Evolutionary conservation across 345 rosid species (phyloP).

Genomic region (Pelargonium nanum): DNA sequence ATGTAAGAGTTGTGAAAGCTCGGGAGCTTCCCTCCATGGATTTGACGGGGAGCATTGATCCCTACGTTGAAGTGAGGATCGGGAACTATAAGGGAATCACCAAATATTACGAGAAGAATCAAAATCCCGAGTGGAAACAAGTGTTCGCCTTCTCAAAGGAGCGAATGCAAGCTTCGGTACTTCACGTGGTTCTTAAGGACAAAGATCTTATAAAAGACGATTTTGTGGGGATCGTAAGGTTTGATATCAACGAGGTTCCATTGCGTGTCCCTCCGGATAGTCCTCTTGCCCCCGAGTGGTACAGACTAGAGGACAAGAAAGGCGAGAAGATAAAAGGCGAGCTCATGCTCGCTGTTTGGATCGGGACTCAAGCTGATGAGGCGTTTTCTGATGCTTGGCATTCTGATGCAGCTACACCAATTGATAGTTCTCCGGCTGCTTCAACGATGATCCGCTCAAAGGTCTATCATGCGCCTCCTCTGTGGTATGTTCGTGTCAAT

Average conservation of each 20-base stretch:
- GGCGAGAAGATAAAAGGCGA: slow-evolving; percentile 82
- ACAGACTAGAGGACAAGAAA: slow-evolving; percentile 73
- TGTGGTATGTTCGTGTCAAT: slow-evolving; percentile 92
- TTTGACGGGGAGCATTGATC: slow-evolving; percentile 86
- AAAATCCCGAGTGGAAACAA: slow-evolving; percentile 91
- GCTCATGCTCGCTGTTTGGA: slow-evolving; percentile 95
- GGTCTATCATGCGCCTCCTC: slow-evolving; percentile 84
- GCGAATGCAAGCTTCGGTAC: slow-evolving; percentile 75
- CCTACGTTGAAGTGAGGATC: slow-evolving; percentile 81
- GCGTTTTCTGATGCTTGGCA: slow-evolving; percentile 99
- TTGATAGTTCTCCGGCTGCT: slow-evolving; percentile 47
- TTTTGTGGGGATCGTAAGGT: slow-evolving; percentile 69
- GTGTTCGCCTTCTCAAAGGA: slow-evolving; percentile 96
- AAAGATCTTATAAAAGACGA: slow-evolving; percentile 85
- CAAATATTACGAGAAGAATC: slow-evolving; percentile 74
- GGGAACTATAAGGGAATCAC: slow-evolving; percentile 95
- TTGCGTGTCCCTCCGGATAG: slow-evolving; percentile 95
- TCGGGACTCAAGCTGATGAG: slow-evolving; percentile 98
- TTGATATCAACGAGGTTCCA: slow-evolving; percentile 79
- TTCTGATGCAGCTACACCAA: slow-evolving; percentile 83
- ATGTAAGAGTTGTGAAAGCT: slow-evolving; percentile 92
- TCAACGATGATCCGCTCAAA: slow-evolving; percentile 65
- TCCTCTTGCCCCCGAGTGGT: slow-evolving; percentile 98
- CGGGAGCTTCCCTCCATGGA: slow-evolving; percentile 86
- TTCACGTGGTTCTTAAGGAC: slow-evolving; percentile 82